Conservation (phyloP, 2,329 filamentous ascomycete species). For the Geosmithia flava region DNA sequence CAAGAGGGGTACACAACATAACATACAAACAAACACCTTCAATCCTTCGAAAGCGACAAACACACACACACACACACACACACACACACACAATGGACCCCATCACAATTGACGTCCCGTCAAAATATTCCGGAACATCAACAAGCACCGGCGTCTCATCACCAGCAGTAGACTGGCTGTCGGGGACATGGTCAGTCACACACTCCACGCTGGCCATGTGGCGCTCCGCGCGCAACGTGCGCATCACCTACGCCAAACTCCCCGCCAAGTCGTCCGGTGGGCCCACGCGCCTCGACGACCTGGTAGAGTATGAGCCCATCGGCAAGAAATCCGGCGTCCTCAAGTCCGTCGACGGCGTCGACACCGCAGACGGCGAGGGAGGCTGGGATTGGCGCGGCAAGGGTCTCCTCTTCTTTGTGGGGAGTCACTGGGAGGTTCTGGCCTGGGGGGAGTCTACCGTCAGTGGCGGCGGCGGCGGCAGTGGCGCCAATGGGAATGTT, state of each 20-base stretch:
- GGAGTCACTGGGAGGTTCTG: slow-evolving; percentile 69
- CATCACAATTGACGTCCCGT: slow-evolving; percentile 24
- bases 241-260: slow-evolving; percentile 60
- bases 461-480: slow-evolving; percentile 11
- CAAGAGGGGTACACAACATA: too few species aligned
- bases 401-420: slow-evolving; percentile 59
- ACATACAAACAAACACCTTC: too few species aligned
- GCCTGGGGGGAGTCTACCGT: slow-evolving; percentile 51
- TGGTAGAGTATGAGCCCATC: slow-evolving; percentile 56
- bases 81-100: neutral
- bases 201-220: slow-evolving; percentile 72
- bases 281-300: slow-evolving; percentile 48
- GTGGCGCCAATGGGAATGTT: slow-evolving; percentile 6
- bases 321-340: slow-evolving; percentile 25
- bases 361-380: slow-evolving; percentile 30
- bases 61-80: too few species aligned
- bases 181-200: slow-evolving; percentile 60
- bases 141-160: slow-evolving; percentile 15
- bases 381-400: slow-evolving; percentile 68
- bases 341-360: slow-evolving; percentile 53
- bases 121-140: slow-evolving; percentile 28
- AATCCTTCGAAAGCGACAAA: too few species aligned
- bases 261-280: slow-evolving; percentile 20
- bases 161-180: slow-evolving; percentile 46
- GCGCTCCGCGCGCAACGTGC: slow-evolving; percentile 66